Percentiles rank a stretch among this genome's conserved stretches.
Conservation (phyloP, 2,329 filamentous ascomycete genomes). For the Neofusicoccum kwambonambiense region DNA sequence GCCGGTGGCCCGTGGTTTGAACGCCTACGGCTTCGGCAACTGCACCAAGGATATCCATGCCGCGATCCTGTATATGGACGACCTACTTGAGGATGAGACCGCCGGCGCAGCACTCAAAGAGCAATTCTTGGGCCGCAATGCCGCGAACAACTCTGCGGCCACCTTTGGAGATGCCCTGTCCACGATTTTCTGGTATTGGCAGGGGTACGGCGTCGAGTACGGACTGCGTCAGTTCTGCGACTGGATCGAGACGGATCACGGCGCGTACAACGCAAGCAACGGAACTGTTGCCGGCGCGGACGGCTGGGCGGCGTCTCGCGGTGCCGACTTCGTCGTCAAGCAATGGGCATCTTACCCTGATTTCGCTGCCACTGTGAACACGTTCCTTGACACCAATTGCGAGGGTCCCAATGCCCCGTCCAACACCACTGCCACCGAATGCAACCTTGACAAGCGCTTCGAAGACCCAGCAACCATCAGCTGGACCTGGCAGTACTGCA, state of each 20-base stretch:
- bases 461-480: conserved; percentile 30
- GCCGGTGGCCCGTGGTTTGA: conserved; percentile 49
- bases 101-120: conserved; percentile 40
- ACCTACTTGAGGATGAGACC: conserved; percentile 34
- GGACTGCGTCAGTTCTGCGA: conserved; percentile 47
- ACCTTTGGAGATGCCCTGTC: conserved; percentile 48
- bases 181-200: conserved; percentile 44
- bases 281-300: conserved; percentile 32
- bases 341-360: conserved; percentile 36
- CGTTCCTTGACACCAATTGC: not conserved
- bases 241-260: conserved; percentile 45
- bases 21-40: conserved; percentile 42
- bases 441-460: conserved; percentile 2
- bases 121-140: conserved; percentile 49
- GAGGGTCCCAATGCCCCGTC: conserved; percentile 21
- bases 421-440: not conserved
- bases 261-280: conserved; percentile 28
- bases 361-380: conserved; percentile 25
- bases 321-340: conserved; percentile 41
- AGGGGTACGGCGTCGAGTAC: conserved; percentile 44
- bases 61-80: conserved; percentile 51
- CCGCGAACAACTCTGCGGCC: conserved; percentile 46
- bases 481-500: conserved; percentile 56
- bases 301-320: conserved; percentile 43
- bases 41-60: conserved; percentile 52